Conservation (phyloP, 768 basidiomycete genomes). For the Termitomyces sp. region DNA sequence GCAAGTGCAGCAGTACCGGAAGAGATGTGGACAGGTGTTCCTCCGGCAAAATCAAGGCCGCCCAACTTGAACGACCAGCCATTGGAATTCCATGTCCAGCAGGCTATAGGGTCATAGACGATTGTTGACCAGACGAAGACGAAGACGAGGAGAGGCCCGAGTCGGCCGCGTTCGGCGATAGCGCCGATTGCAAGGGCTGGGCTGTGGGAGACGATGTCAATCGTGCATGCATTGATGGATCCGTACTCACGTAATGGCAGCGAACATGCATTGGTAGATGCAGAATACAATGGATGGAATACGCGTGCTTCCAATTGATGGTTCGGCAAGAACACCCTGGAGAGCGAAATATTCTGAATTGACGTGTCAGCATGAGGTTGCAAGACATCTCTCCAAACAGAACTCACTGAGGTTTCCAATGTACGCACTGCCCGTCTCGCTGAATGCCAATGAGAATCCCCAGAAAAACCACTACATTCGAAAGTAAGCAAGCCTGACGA, state of each 20-base stretch:
- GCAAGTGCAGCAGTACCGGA: slow-evolving; percentile 90
- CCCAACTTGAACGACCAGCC: slow-evolving; percentile 75
- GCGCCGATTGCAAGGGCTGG: slow-evolving; percentile 90
- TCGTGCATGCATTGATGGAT: not conserved
- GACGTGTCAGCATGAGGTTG: not conserved
- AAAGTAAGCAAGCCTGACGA: not conserved
- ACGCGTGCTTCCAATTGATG: slow-evolving; percentile 64
- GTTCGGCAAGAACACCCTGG: slow-evolving; percentile 67
- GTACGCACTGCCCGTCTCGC: slow-evolving; percentile 62
- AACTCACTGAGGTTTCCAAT: slow-evolving; percentile 80
- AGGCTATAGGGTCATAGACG: slow-evolving; percentile 92
- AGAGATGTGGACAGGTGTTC: slow-evolving; percentile 95
- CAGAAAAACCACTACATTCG: slow-evolving; percentile 86
- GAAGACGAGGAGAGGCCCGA: slow-evolving; percentile 85
- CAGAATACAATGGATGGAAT: slow-evolving; percentile 76
- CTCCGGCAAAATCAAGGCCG: slow-evolving; percentile 90
- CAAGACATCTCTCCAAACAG: not conserved
- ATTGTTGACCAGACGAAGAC: slow-evolving; percentile 86
- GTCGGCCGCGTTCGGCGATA: slow-evolving; percentile 81
- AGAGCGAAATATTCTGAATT: slow-evolving; percentile 74
- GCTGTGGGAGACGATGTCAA: slow-evolving; percentile 27
- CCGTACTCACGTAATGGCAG: slow-evolving; percentile 69
- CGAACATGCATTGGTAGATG: slow-evolving; percentile 89
- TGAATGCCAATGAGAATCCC: slow-evolving; percentile 92
- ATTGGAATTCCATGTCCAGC: slow-evolving; percentile 92